Base-by-base conservation (phyloP, 176 grass and related monocot genomes). In the Oryza australiensis region DNA sequence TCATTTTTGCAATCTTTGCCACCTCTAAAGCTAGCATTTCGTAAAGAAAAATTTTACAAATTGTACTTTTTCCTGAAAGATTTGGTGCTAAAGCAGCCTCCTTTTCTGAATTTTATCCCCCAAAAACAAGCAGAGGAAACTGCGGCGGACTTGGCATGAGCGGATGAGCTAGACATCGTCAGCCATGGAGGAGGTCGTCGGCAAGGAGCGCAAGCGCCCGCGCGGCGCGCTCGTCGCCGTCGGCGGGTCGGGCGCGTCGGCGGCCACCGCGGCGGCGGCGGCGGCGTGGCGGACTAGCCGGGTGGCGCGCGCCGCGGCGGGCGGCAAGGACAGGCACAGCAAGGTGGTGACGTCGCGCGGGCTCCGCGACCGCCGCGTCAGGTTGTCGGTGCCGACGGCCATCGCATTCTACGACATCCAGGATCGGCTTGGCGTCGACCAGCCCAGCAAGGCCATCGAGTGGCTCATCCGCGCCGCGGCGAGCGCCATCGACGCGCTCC, bases 321-420 rank as follows among this genome's bases (percentile, higher is more conserved):
- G 91, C 5, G 88, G 91, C 46, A 97, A 97, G 86, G 94, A 97
- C 83, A 88, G 91, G 9, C 94, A 97, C 91, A 97, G 91, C 88
- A 97, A 97, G 88, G 94, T 97, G 26, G 91, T 89, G 80, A 97
- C 94, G 26, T 78, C 88, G 8, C 87, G 89, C 4, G 94, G 91
- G 65, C 88, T 97, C 27, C 83, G 90, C 12, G 94, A 97, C 85
- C 90, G 94, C 2, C 90, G 90, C 62, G 84, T 97, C 64, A 83
- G 94, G n/a, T 83, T 97, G 49, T 59, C 51, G 6, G 51, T 55
- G 20, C 51, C 20, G 24, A 97, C 94, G 28, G 94, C 94, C 16
- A 97, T 97, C 77, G 91, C 91, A 83, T 97, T 97, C 84, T 97
- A 97, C 74, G 94, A 97, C 82, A 81, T 97, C 81, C 94, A 97